phyloP scores from a whole-genome alignment of 1,284 basidiomycete species.

The Ustilago sp. region DNA sequence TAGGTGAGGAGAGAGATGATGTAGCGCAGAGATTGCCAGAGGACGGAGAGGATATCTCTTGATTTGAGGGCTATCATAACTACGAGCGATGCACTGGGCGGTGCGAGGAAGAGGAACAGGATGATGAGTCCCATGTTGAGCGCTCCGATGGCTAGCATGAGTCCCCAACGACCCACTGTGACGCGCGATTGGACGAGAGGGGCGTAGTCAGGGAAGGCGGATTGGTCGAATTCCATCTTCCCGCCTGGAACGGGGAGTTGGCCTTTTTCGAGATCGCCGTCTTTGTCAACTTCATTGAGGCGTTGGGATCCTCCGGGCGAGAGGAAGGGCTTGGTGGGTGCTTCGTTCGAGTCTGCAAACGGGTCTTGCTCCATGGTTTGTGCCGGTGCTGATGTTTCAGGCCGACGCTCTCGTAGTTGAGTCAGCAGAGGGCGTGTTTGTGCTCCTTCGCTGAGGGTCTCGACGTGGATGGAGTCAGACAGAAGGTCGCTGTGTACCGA shows the following conservation, averaged over 20 bases:
- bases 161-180: conserved; percentile 22
- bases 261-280: conserved; percentile 21
- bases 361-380: conserved; percentile 12
- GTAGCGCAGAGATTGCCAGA: conserved; percentile 33
- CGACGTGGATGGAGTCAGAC: background rate
- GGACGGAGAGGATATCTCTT: conserved; percentile 35
- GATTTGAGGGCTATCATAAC: conserved; percentile 36
- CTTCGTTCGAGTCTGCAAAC: conserved; percentile 17
- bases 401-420: background rate
- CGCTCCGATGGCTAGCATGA: conserved; percentile 31
- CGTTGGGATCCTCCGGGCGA: conserved; percentile 11
- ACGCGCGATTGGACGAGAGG: conserved; percentile 32
- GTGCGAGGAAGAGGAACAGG: conserved; percentile 31
- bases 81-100: conserved; percentile 16
- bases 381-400: conserved; percentile 4
- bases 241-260: background rate
- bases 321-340: background rate
- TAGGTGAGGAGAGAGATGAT: conserved; percentile 2
- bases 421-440: conserved; percentile 4
- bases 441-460: background rate
- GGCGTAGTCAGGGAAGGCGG: conserved; percentile 28
- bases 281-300: conserved; percentile 8
- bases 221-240: conserved; percentile 19
- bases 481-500: background rate
- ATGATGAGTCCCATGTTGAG: conserved; percentile 30